A percentile compares a stretch with the other conserved stretches of the same genome.
Conservation (phyloP, 2,329 filamentous ascomycete species). For the Beauveria australis region DNA sequence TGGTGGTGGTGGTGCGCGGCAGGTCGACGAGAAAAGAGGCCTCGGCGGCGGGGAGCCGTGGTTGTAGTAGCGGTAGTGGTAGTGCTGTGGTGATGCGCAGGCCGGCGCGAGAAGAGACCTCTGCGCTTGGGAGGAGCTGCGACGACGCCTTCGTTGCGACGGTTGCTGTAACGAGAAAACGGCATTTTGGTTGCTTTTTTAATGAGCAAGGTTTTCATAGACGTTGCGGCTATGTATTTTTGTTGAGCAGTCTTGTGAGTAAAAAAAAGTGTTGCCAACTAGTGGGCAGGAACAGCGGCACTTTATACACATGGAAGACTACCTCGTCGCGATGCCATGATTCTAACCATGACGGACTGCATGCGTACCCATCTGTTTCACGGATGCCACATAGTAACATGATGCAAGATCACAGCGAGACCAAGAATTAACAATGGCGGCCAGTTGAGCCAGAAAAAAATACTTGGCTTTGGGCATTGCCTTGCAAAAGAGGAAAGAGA, state of each 20-base stretch:
- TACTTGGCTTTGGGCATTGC: constrained; percentile 4
- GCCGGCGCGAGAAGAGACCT: constrained; percentile 18
- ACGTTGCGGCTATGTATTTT: neutral
- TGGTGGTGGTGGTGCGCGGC: constrained; percentile 42
- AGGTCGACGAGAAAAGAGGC: constrained; percentile 32
- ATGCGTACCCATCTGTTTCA: neutral
- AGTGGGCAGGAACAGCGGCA: neutral
- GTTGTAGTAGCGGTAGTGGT: constrained; percentile 32
- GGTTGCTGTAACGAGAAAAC: constrained; percentile 17
- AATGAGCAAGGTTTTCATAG: neutral
- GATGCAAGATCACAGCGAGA: neutral
- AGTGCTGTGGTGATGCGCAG: constrained; percentile 27
- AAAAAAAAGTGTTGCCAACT: neutral
- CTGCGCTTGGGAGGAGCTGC: constrained; percentile 12
- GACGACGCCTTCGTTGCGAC: constrained; percentile 10
- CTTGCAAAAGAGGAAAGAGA: constrained; percentile 4
- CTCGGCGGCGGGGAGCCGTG: constrained; percentile 31
- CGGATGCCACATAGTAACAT: neutral
- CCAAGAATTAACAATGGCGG: neutral
- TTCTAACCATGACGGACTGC: neutral
- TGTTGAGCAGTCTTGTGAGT: neutral
- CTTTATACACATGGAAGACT: no score
- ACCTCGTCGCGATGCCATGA: neutral
- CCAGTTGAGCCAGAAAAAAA: neutral
- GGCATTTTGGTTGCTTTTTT: constrained; percentile 23